phyloP scores from a whole-genome alignment of 1,284 basidiomycete genomes.

The Megacollybia platyphylla region DNA sequence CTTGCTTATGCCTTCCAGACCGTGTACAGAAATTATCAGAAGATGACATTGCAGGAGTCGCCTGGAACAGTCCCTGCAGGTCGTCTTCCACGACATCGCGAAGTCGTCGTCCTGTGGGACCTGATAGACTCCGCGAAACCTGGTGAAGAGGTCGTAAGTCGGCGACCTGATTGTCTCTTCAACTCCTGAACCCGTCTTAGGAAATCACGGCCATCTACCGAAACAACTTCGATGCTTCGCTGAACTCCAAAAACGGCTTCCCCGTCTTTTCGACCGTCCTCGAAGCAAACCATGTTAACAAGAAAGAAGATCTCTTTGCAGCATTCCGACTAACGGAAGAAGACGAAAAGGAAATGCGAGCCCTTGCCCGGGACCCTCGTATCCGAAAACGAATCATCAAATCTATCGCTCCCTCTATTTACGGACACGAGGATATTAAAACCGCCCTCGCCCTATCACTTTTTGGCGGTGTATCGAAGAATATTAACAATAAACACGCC shows the following conservation, averaged over 20 bases:
- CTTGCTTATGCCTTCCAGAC: conserved; percentile 43
- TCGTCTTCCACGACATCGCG: conserved; percentile 89
- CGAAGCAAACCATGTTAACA: conserved; percentile 96
- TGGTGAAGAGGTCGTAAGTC: conserved; percentile 88
- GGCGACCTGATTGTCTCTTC: neutral
- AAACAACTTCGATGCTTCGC: conserved; percentile 96
- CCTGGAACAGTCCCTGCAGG: conserved; percentile 98
- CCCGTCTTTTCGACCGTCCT: conserved; percentile 98
- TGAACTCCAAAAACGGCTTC: conserved; percentile 99
- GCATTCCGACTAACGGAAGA: conserved; percentile 95
- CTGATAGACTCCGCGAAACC: conserved; percentile 97
- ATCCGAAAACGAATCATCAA: conserved; percentile 97
- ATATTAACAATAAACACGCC: conserved; percentile 92
- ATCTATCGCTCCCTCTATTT: conserved; percentile 96
- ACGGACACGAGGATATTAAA: conserved; percentile 98
- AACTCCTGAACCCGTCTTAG: conserved; percentile 23
- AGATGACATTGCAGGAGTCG: conserved; percentile 97
- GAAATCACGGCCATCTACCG: conserved; percentile 96
- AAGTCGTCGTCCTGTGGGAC: conserved; percentile 96
- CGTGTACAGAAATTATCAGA: conserved; percentile 97
- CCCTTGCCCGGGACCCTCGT: conserved; percentile 81
- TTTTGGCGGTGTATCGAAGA: conserved; percentile 89
- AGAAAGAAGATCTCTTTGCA: conserved; percentile 92
- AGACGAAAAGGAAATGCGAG: conserved; percentile 86
- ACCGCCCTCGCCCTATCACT: conserved; percentile 92